phyloP scores from a whole-genome alignment of 306 rosid species.

The Corylus avellana region DNA sequence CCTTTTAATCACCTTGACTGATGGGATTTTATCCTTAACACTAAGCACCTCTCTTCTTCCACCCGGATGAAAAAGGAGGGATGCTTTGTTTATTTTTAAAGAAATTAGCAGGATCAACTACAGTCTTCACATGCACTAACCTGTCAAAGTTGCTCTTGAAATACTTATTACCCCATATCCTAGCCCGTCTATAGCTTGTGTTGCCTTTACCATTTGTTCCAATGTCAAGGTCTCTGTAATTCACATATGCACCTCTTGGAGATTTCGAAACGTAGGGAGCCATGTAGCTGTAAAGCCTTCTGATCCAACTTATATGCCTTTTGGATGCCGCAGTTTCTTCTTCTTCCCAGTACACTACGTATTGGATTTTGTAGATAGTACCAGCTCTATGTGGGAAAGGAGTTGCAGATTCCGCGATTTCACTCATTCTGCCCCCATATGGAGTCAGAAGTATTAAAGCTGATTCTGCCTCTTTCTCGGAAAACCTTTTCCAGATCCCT shows the following conservation, averaged over 20 bases:
- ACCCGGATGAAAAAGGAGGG: neutral
- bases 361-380: conserved; percentile 14
- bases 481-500: too few relatives aligned
- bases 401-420: conserved; percentile 12
- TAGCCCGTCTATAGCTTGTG: neutral
- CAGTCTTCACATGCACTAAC: neutral
- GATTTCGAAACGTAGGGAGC: conserved; percentile 9
- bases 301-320: conserved; percentile 2
- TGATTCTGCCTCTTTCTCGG: neutral
- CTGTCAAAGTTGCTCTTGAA: neutral
- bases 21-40: too few relatives aligned
- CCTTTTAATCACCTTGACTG: too few relatives aligned
- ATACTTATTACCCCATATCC: neutral
- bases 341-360: conserved; percentile 19
- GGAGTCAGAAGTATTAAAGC: conserved; percentile 14
- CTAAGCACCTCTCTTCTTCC: too few relatives aligned
- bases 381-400: conserved; percentile 32
- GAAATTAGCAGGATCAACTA: neutral
- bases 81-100: conserved; percentile 6
- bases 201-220: neutral
- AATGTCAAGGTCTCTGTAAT: conserved; percentile 8
- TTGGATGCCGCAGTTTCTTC: neutral
- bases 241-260: neutral
- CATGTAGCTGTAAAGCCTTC: conserved; percentile 9
- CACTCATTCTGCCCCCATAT: conserved; percentile 23